phyloP scores from a whole-genome alignment of 1,139 yeast species.

The Yamadazyma epiphylla region DNA sequence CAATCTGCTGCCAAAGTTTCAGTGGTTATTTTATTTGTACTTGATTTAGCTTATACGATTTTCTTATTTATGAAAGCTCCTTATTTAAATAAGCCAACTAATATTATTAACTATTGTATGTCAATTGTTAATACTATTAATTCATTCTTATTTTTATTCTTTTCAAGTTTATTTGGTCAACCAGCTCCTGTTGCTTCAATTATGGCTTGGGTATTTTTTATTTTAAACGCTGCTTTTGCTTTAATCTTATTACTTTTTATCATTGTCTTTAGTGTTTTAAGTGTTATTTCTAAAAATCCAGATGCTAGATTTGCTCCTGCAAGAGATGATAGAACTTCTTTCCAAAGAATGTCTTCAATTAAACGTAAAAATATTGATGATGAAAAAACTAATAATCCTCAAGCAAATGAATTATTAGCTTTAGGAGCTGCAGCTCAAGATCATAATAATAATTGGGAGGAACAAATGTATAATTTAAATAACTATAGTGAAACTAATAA shows the following conservation, averaged over 20 bases:
- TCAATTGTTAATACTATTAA: slow-evolving; percentile 62
- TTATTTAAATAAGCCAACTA: slow-evolving; percentile 69
- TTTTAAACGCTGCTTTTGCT: slow-evolving; percentile 74
- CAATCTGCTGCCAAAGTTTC: slow-evolving; percentile 71
- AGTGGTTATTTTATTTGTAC: slow-evolving; percentile 57
- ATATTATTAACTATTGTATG: slow-evolving; percentile 60
- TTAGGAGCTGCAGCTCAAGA: slow-evolving; percentile 70
- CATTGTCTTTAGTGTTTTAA: slow-evolving; percentile 52
- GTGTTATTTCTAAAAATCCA: slow-evolving; percentile 68
- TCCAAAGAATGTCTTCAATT: slow-evolving; percentile 55
- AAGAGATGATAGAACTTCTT: slow-evolving; percentile 77
- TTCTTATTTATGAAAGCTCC: slow-evolving; percentile 58
- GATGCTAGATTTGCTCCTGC: slow-evolving; percentile 83
- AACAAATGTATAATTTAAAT: slow-evolving; percentile 53
- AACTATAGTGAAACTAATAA: slow-evolving; percentile 22
- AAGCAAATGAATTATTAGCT: slow-evolving; percentile 58
- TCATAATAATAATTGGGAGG: slow-evolving; percentile 68
- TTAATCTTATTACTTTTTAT: slow-evolving; percentile 60
- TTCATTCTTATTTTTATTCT: slow-evolving; percentile 70
- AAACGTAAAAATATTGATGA: slow-evolving; percentile 15
- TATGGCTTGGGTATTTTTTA: slow-evolving; percentile 79
- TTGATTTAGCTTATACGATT: slow-evolving; percentile 61
- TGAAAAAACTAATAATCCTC: slow-evolving; percentile 8
- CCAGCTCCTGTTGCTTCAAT: slow-evolving; percentile 64
- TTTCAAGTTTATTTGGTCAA: slow-evolving; percentile 69